A percentile compares a stretch with the other conserved stretches of the same genome.
Conservation (phyloP, 1,284 basidiomycete species). For the Pseudozyma tsukubaensis region DNA sequence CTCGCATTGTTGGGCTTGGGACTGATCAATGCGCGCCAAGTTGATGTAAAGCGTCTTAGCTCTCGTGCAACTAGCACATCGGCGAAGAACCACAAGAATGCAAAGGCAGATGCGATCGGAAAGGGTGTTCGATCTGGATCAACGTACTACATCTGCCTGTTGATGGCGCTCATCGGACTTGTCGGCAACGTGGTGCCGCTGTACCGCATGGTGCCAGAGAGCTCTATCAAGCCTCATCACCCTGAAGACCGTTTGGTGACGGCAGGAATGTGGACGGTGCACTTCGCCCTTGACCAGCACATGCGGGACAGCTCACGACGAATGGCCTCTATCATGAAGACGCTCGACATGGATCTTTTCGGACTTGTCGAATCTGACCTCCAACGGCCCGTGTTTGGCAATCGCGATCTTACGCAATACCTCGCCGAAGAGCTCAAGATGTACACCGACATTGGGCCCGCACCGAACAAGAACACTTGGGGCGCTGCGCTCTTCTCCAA, state of each 20-base stretch:
- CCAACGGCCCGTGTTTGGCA: constrained; percentile 86
- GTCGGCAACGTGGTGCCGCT: constrained; percentile 65
- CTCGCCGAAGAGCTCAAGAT: constrained; percentile 78
- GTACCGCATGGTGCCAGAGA: constrained; percentile 72
- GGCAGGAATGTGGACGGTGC: constrained; percentile 87
- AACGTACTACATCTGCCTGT: constrained; percentile 41
- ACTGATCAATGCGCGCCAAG: constrained; percentile 32
- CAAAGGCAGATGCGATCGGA: constrained; percentile 8
- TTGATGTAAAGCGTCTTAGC: constrained; percentile 18
- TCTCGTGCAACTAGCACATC: neutral
- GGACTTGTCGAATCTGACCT: constrained; percentile 83
- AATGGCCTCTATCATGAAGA: constrained; percentile 78
- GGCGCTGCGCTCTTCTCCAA: constrained; percentile 60
- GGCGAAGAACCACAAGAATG: constrained; percentile 6
- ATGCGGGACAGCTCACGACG: constrained; percentile 71
- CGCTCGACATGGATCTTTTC: constrained; percentile 67
- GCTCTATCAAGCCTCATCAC: constrained; percentile 76
- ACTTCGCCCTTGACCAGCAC: constrained; percentile 62
- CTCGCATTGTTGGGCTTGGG: constrained; percentile 33
- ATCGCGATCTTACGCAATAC: constrained; percentile 75
- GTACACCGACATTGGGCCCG: constrained; percentile 79
- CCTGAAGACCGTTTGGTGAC: constrained; percentile 78
- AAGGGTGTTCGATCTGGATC: constrained; percentile 17
- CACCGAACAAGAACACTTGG: constrained; percentile 91
- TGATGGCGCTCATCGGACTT: constrained; percentile 42